Percentiles rank a stretch among this genome's conserved stretches.
Conservation (phyloP, 2,329 filamentous ascomycete species). For the Didymella keratinophila region DNA sequence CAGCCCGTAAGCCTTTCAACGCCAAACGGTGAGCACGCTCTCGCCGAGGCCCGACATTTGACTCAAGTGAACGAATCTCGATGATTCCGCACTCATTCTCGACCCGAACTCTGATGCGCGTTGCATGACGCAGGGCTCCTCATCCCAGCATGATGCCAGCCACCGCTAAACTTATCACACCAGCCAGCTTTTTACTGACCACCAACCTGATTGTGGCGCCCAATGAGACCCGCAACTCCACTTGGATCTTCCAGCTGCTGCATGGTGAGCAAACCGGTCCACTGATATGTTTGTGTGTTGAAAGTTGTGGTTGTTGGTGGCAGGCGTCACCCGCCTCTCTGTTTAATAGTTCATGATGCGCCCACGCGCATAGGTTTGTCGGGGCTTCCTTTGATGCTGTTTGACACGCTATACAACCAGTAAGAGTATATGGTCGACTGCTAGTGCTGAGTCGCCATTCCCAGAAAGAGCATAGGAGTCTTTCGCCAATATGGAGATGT, state of each 20-base stretch:
- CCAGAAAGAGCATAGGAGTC: constrained; percentile 10
- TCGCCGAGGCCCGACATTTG: constrained; percentile 5
- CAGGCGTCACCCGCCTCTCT: constrained; percentile 32
- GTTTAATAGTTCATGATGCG: constrained; percentile 32
- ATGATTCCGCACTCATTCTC: constrained; percentile 11
- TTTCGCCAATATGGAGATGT: constrained; percentile 3
- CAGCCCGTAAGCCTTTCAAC: constrained; percentile 27
- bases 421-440: constrained; percentile 12
- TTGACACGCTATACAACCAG: constrained; percentile 20
- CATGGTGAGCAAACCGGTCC: constrained; percentile 27
- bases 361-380: constrained; percentile 25
- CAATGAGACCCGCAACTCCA: constrained; percentile 28
- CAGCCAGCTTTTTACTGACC: constrained; percentile 25
- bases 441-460: background rate
- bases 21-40: constrained; percentile 14
- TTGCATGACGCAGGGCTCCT: constrained; percentile 25
- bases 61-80: constrained; percentile 12
- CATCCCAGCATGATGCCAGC: constrained; percentile 15
- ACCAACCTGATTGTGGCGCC: constrained; percentile 19
- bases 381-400: constrained; percentile 22
- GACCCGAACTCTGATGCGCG: constrained; percentile 7
- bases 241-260: constrained; percentile 23
- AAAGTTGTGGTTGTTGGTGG: constrained; percentile 23
- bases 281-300: constrained; percentile 26
- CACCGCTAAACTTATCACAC: constrained; percentile 25